Evolutionary conservation across 2,329 filamentous ascomycete species (phyloP).

Genomic region (Ceratocystiopsis brevicomis): DNA sequence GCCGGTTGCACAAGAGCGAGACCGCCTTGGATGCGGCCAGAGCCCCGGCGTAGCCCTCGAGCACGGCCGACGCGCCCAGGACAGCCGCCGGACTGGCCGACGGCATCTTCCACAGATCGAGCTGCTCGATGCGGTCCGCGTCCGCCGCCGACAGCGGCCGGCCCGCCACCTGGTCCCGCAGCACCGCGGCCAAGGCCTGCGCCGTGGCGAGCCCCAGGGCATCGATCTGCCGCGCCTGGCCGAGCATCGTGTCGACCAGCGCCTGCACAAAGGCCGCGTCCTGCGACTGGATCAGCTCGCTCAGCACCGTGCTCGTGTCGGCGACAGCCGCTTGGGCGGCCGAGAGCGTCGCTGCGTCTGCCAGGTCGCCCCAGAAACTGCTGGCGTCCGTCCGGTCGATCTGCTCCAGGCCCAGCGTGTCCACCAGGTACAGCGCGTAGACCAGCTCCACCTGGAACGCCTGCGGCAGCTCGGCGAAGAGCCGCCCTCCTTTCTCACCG

Average conservation of each 20-base stretch:
- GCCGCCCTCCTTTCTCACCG: constrained; percentile 15
- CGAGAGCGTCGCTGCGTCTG: constrained; percentile 16
- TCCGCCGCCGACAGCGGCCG: constrained; percentile 23
- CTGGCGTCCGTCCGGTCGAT: constrained; percentile 24
- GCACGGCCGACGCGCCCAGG: constrained; percentile 28
- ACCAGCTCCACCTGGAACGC: constrained; percentile 30
- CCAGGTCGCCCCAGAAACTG: constrained; percentile 27
- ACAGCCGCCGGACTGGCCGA: constrained; percentile 24
- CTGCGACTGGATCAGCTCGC: constrained; percentile 15
- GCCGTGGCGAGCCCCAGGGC: constrained; percentile 26
- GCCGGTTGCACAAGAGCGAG: constrained; percentile 36
- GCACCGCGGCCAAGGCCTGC: constrained; percentile 29
- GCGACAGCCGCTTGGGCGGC: constrained; percentile 26
- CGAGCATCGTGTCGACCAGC: constrained; percentile 25
- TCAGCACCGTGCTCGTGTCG: constrained; percentile 21
- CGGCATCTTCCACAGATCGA: constrained; percentile 28
- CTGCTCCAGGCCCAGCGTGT: constrained; percentile 35
- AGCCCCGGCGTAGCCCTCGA: constrained; percentile 32
- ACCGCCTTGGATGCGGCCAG: constrained; percentile 28
- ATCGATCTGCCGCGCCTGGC: constrained; percentile 18
- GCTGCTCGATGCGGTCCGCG: constrained; percentile 28
- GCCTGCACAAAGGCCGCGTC: constrained; percentile 13
- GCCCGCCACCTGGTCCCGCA: constrained; percentile 26
- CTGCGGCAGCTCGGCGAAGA: constrained; percentile 20
- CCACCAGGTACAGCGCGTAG: constrained; percentile 30